Base-by-base conservation (phyloP, 2,329 filamentous ascomycete genomes). In the Lecanosticta acicola region DNA sequence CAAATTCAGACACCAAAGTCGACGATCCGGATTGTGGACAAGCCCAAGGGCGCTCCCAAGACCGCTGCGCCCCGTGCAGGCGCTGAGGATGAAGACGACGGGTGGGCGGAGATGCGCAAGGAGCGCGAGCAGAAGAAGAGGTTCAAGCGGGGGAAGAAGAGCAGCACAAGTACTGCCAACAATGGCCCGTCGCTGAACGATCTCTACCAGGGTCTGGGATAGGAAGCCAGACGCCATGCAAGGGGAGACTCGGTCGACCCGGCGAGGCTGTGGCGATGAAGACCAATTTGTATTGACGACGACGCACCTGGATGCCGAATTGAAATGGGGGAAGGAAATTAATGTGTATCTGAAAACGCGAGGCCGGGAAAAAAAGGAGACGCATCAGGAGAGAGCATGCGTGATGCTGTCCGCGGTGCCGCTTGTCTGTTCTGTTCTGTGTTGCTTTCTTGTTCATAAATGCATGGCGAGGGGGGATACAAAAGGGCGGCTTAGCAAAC, bases 21-120 rank as follows among this genome's bases (percentile, higher is more conserved):
- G 18, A 66, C 64, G 3, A 63, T 67, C 46, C 59, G 63, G 14
- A 45, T 65, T n/a, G 49, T 66, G 21, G 64, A 67, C 46, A 67
- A 67, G 55, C 58, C 62, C 2, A 66, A 65, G 52, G 62, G 64
- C 13, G 56, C 55, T 10, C 56, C 62, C 1, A 63, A 57, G 41
- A 49, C 53, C 13, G 48, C 38, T 13, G 34, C 43, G 2, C 24
- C 24, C 11, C 42, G 49, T 36, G 45, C 50, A 10, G 46, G 47
- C 3, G 52, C 55, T 18, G 59, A 59, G n/a, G 58, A 62, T 10
- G 64, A 67, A n/a, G 65, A 66, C 24, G 64, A 64, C 18, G 64
- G 59, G 7, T 66, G 65, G 65, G 61, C 59, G 3, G 54, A 52
- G 21, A 54, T 54, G 43, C 51, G 51, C 20, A 64, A 62, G 60